These are phyloP conservation scores for Uncinocarpus reesii DNA, from an alignment of 2,329 filamentous ascomycete genomes.

Conservation along the genomic window DNA sequence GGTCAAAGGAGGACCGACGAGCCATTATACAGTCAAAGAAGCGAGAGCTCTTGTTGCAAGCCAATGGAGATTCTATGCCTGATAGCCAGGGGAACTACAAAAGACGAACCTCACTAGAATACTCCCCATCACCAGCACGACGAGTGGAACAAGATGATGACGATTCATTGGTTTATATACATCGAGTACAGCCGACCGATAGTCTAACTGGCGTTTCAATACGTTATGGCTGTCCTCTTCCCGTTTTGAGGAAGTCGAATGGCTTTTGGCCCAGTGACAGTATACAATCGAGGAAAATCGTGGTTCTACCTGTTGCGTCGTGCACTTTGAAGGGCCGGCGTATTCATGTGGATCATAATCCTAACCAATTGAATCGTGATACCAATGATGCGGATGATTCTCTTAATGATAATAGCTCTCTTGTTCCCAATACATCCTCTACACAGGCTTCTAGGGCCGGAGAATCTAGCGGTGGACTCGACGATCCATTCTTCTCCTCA, in stretches of 20 bases:
- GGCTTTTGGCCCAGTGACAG: constrained; percentile 90
- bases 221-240: constrained; percentile 75
- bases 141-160: constrained; percentile 49
- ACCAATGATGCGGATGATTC: neutral
- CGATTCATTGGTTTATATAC: constrained; percentile 80
- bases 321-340: constrained; percentile 70
- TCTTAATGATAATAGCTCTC: constrained; percentile 4
- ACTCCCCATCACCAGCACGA: constrained; percentile 23
- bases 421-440: neutral
- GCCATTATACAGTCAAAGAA: constrained; percentile 41
- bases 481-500: neutral
- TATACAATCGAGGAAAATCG: constrained; percentile 69
- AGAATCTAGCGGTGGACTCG: neutral
- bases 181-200: constrained; percentile 71
- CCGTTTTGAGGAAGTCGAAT: constrained; percentile 76
- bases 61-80: constrained; percentile 32
- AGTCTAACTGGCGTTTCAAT: constrained; percentile 87
- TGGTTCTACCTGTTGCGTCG: constrained; percentile 79
- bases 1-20: constrained; percentile 37
- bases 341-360: constrained; percentile 25
- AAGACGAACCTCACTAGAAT: constrained; percentile 37
- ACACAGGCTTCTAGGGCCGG: neutral
- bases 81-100: constrained; percentile 35
- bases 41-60: constrained; percentile 37
- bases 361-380: neutral